Conservation (phyloP, 345 rosid species). For the Aurinia saxatilis region DNA sequence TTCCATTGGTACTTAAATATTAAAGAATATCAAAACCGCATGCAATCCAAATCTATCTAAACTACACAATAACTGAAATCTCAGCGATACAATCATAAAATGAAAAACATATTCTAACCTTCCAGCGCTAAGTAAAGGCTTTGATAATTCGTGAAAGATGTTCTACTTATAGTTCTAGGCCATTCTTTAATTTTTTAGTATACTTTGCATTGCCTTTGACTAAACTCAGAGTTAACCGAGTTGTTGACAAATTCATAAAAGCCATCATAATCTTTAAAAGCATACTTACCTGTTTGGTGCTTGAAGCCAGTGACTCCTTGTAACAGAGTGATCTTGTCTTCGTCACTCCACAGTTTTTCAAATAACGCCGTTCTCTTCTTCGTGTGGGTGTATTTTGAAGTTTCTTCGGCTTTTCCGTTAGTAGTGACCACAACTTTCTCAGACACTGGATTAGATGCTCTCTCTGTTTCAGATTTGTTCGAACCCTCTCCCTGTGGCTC, state of each 20-base stretch:
- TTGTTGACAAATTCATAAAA: constrained; percentile 34
- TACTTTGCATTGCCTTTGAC: constrained; percentile 37
- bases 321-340: constrained; percentile 34
- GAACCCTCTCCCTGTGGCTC: constrained; percentile 39
- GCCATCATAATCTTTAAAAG: constrained; percentile 20
- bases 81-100: too few species aligned
- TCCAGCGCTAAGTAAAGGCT: too few species aligned
- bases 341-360: constrained; percentile 42
- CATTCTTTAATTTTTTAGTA: constrained; percentile 20
- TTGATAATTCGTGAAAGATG: too few species aligned
- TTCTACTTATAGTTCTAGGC: too few species aligned
- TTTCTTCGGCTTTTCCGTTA: constrained; percentile 17
- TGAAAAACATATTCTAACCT: too few species aligned
- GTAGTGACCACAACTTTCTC: neutral
- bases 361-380: constrained; percentile 16
- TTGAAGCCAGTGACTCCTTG: constrained; percentile 35
- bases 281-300: constrained; percentile 24
- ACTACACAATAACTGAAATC: too few species aligned
- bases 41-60: too few species aligned
- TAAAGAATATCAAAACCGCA: too few species aligned
- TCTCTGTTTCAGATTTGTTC: constrained; percentile 24
- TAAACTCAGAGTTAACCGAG: constrained; percentile 26
- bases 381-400: neutral
- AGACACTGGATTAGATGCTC: too few species aligned
- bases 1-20: too few species aligned